A percentile compares a stretch with the other conserved stretches of the same genome.
Evolutionary conservation across 1,139 yeast genomes (phyloP).

Genomic region (Hyphopichia burtonii): DNA sequence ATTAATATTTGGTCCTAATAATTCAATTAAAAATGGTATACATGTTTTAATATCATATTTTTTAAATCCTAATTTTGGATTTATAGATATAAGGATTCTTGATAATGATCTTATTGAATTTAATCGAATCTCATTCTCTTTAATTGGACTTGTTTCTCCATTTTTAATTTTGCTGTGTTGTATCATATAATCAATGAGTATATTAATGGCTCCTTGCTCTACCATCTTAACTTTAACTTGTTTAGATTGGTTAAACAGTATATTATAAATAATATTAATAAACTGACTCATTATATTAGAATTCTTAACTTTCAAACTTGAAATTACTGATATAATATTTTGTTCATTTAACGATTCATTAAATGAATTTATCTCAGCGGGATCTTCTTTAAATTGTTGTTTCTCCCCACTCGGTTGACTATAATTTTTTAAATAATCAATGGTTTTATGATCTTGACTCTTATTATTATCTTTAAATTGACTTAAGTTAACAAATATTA

Average conservation of each 20-base stretch:
- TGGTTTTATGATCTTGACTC: slow-evolving; percentile 16
- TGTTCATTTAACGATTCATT: slow-evolving; percentile 27
- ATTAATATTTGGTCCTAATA: slow-evolving; percentile 33
- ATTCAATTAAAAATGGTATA: slow-evolving; percentile 49
- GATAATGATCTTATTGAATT: slow-evolving; percentile 39
- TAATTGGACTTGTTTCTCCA: slow-evolving; percentile 22
- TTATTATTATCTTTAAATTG: slow-evolving; percentile 21
- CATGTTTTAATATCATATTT: slow-evolving; percentile 40
- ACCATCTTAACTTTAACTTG: slow-evolving; percentile 35
- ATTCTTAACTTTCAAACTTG: slow-evolving; percentile 22
- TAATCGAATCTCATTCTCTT: slow-evolving; percentile 21
- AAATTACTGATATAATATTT: slow-evolving; percentile 24
- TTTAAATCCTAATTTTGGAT: slow-evolving; percentile 39
- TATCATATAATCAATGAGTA: slow-evolving; percentile 37
- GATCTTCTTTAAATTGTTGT: slow-evolving; percentile 18
- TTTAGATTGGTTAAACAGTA: slow-evolving; percentile 26
- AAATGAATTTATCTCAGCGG: slow-evolving; percentile 27
- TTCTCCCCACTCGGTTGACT: slow-evolving; percentile 27
- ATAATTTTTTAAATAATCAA: slow-evolving; percentile 33
- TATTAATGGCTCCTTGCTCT: slow-evolving; percentile 45
- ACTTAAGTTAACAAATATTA: slow-evolving; percentile 38
- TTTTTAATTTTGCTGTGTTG: slow-evolving; percentile 26
- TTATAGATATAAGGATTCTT: slow-evolving; percentile 41
- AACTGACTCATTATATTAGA: slow-evolving; percentile 15
- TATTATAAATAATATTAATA: slow-evolving; percentile 22